phyloP scores from a whole-genome alignment of 441 rosid species.

The Arabidopsis lyrata region DNA sequence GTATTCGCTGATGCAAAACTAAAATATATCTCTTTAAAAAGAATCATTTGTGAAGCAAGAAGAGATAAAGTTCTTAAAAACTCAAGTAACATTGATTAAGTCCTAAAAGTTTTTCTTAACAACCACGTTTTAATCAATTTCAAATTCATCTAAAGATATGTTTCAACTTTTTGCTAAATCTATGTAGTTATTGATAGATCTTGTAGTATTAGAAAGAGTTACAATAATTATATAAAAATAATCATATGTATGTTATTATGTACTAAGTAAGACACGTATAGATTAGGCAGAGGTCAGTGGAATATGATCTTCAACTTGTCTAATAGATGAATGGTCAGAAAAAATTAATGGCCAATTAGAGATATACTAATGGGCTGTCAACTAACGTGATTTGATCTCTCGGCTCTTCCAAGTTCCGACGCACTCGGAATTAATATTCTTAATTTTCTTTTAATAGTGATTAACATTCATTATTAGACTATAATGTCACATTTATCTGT shows the following conservation, averaged over 20 bases:
- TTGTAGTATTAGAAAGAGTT: not conserved
- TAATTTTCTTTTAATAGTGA: not conserved
- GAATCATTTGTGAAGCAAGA: conserved; percentile 2
- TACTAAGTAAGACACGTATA: not conserved
- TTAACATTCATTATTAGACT: conserved; percentile 26
- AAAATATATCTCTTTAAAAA: not conserved
- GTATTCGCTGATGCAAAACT: not conserved
- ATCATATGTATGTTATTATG: not conserved
- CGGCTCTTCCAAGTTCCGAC: conserved; percentile 36
- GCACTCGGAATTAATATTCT: conserved; percentile 36
- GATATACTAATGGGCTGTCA: conserved; percentile 46
- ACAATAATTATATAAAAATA: not conserved
- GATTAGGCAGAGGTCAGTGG: conserved; percentile 23
- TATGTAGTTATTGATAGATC: no score
- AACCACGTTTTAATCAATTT: not conserved
- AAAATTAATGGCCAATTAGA: conserved; percentile 36
- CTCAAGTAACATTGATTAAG: not conserved
- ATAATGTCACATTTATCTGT: conserved; percentile 6
- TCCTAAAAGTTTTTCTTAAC: not conserved
- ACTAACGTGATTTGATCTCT: conserved; percentile 44
- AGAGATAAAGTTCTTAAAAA: not conserved
- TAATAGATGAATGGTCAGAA: conserved; percentile 41
- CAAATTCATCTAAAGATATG: not conserved
- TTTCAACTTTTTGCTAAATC: not conserved
- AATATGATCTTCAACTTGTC: conserved; percentile 43